A percentile compares a stretch with the other conserved stretches of the same genome.
Conservation (phyloP, 192 early-diverging fungal genomes). For the Geosiphon pyriformis region DNA sequence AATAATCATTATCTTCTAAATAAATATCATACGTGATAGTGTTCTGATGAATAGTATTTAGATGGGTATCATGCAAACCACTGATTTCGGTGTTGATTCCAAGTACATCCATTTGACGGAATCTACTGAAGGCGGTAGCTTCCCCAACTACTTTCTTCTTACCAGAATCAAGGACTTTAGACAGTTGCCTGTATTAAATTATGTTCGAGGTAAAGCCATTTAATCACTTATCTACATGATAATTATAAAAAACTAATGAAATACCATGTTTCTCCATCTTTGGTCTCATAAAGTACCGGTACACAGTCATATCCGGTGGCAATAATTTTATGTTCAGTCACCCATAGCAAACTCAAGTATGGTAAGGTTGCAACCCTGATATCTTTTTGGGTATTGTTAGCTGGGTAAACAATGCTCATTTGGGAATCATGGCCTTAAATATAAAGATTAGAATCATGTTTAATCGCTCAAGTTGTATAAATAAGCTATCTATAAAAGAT, state of each 20-base stretch:
- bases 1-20: not conserved
- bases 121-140: slow-evolving; percentile 73
- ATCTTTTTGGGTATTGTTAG: slow-evolving; percentile 46
- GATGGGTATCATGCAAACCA: slow-evolving; percentile 57
- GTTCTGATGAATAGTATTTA: slow-evolving; percentile 91
- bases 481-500: no score
- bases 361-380: slow-evolving; percentile 68
- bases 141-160: slow-evolving; percentile 58
- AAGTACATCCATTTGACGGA: slow-evolving; percentile 89
- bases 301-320: slow-evolving; percentile 92
- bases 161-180: slow-evolving; percentile 75
- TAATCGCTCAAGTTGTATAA: not conserved
- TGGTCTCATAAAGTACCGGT: slow-evolving; percentile 70
- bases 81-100: slow-evolving; percentile 47
- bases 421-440: slow-evolving; percentile 74
- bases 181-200: slow-evolving; percentile 35
- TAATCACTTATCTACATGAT: slow-evolving; percentile 1
- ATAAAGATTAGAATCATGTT: not conserved
- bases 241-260: not conserved
- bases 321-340: slow-evolving; percentile 70
- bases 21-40: slow-evolving; percentile 72
- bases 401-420: slow-evolving; percentile 70
- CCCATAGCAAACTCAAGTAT: slow-evolving; percentile 71
- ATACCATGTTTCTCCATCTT: slow-evolving; percentile 54
- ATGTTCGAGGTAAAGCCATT: not conserved